Conservation (phyloP, 306 rosid genomes). For the Castanea mollissima region DNA sequence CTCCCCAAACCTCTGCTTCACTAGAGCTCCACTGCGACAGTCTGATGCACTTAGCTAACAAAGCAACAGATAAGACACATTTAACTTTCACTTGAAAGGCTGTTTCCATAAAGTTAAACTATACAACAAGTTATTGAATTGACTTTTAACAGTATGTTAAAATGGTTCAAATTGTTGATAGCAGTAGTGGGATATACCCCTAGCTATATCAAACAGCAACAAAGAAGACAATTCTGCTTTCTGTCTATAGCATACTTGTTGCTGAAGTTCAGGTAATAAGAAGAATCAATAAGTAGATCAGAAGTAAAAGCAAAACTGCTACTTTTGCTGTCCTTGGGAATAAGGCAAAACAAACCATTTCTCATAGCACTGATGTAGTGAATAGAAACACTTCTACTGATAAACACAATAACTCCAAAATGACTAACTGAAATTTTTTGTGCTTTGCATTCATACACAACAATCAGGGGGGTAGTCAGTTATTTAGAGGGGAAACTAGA, state of each 20-base stretch:
- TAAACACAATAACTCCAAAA: neutral
- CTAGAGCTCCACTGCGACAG: slow-evolving; percentile 62
- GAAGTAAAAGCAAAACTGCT: neutral
- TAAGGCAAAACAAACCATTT: neutral
- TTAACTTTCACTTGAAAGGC: slow-evolving; percentile 8
- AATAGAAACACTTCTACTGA: too few species aligned
- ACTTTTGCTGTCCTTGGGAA: neutral
- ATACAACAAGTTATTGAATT: slow-evolving; percentile 11
- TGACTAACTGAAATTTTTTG: neutral
- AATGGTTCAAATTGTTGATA: slow-evolving; percentile 1
- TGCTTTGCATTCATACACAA: neutral
- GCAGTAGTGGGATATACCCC: slow-evolving; percentile 1
- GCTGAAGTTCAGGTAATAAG: neutral
- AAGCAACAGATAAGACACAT: slow-evolving; percentile 19
- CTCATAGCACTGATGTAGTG: neutral
- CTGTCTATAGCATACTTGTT: neutral
- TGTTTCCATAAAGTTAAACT: neutral
- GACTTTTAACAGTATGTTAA: slow-evolving; percentile 4
- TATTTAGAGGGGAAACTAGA: neutral
- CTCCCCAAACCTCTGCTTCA: slow-evolving; percentile 69
- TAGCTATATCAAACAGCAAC: slow-evolving; percentile 11
- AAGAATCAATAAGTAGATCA: neutral
- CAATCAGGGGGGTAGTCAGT: neutral
- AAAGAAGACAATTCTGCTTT: neutral
- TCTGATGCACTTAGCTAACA: slow-evolving; percentile 78